Conservation (phyloP, 1,284 basidiomycete species). For the Ganoderma boninense region DNA sequence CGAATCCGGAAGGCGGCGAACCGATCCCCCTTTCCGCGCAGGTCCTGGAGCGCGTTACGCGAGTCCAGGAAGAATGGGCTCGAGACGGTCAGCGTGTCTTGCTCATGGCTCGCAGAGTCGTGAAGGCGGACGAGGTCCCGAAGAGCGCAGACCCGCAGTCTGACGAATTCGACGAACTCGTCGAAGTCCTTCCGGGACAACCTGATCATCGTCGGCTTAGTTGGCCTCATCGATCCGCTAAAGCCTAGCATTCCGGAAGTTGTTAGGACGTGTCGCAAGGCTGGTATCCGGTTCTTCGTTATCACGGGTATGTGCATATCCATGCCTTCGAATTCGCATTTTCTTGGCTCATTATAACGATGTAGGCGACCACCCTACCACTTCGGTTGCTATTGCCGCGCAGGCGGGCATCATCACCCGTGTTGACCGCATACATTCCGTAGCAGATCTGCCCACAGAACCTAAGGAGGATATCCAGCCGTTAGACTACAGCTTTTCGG, state of each 20-base stretch:
- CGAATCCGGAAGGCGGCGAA: conserved; percentile 44
- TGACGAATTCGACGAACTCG: conserved; percentile 49
- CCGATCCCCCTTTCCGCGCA: conserved; percentile 45
- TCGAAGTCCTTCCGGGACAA: conserved; percentile 48
- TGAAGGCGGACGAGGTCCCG: conserved; percentile 41
- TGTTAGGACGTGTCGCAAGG: conserved; percentile 56
- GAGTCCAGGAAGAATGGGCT: conserved; percentile 61
- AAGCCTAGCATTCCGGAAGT: conserved; percentile 64
- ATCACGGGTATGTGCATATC: conserved; percentile 60
- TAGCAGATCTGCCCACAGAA: conserved; percentile 48
- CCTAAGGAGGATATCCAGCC: conserved; percentile 19
- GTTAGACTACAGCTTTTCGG: neutral
- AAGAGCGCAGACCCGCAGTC: conserved; percentile 42
- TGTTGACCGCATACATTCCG: conserved; percentile 46
- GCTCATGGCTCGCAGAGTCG: conserved; percentile 48
- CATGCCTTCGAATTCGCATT: conserved; percentile 26
- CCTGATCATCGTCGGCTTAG: conserved; percentile 67
- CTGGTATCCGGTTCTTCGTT: conserved; percentile 72
- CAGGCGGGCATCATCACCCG: conserved; percentile 66
- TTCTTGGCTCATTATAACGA: conserved; percentile 19
- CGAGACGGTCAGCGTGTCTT: conserved; percentile 68
- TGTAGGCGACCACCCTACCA: conserved; percentile 57
- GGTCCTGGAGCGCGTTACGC: conserved; percentile 43
- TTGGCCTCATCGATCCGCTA: conserved; percentile 71
- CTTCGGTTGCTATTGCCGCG: conserved; percentile 65